Base-by-base conservation (phyloP, 2,329 filamentous ascomycete species). In the Colletotrichum costaricense region DNA sequence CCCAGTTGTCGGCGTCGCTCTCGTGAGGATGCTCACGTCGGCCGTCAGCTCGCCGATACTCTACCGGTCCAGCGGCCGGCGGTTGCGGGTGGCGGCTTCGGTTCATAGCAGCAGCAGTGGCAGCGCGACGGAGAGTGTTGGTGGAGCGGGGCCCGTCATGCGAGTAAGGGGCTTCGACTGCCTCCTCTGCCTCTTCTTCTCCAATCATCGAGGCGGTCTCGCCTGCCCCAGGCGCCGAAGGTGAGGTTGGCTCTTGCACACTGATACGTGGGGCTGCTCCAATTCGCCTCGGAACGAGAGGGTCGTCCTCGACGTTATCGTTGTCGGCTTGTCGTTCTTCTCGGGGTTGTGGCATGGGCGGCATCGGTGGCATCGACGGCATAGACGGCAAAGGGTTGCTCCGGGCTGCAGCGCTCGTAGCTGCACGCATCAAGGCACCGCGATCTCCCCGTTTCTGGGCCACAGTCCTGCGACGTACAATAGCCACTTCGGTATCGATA, bases 1-100 rank as follows among this genome's bases (percentile, higher is more conserved):
- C 93, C 94, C 94, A 97, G 77, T 95, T 94, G 78, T 97, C 94
- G 4, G 94, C 94, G 80, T 97, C 94, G 75, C 94, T 96, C 81
- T 97, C 94, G 80, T 97, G 94, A 4, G 94, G 94, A 76, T 95
- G 88, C 78, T 95, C 93, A 55, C 89, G 86, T 55, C 92, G 87
- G 7, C 92, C 91, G 81, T 94, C 92, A 16, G 93, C 92, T 58
- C 92, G 89, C 57, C 91, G 89, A 79, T 93, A 93, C 76, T 92
- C 84, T 58, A 91, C 87, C 52, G 83, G 86, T 1, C 90, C 84
- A 77, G 86, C 83, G 76, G 88, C 84, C 66, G 88, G 82, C 54
- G 90, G 84, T 62, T 88, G 84, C 76, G 90, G 91, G 76, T 94
- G 88, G 60, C 93, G 88, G 28, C 90, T 89, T 68, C 93, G 91